Evolutionary conservation across 2,329 filamentous ascomycete genomes (phyloP).

Genomic region (Aspergillus fischeri): DNA sequence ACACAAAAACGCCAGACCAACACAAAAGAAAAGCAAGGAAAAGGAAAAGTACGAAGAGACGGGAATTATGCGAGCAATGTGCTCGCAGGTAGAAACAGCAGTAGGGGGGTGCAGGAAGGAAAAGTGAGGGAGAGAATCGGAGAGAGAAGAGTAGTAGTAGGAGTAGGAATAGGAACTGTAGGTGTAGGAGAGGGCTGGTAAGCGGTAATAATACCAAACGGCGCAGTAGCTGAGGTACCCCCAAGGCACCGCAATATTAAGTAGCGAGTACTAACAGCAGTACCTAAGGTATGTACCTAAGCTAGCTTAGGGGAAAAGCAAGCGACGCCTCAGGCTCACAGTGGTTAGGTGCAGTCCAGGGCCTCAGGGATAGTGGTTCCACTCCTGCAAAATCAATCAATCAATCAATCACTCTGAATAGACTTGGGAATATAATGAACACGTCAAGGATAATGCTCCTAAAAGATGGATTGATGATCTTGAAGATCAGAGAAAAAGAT

Average conservation of each 20-base stretch:
- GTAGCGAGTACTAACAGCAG: neutral
- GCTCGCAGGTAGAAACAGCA: conserved; percentile 13
- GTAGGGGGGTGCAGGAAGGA: conserved; percentile 5
- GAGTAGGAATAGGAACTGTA: no score
- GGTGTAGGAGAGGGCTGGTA: neutral
- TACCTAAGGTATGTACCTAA: no score
- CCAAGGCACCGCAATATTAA: neutral
- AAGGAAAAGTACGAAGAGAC: conserved; percentile 15
- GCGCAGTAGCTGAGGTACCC: neutral
- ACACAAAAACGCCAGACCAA: conserved; percentile 26
- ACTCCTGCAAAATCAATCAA: neutral
- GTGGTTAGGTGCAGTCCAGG: neutral
- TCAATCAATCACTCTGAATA: neutral
- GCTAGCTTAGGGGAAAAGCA: no score
- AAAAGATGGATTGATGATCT: neutral
- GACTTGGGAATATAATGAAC: no score
- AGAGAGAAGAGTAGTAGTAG: neutral
- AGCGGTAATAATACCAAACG: neutral
- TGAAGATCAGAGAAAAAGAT: conserved; percentile 1
- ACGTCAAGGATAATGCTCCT: no score
- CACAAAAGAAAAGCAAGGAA: conserved; percentile 20
- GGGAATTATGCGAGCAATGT: conserved; percentile 17
- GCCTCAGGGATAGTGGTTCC: neutral
- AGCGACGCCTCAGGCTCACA: neutral
- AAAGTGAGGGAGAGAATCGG: conserved; percentile 2